A percentile compares a stretch with the other conserved stretches of the same genome.
These are phyloP conservation scores for Trichoderma arundinaceum DNA, from an alignment of 2,329 filamentous ascomycete genomes.

Conservation along the genomic window DNA sequence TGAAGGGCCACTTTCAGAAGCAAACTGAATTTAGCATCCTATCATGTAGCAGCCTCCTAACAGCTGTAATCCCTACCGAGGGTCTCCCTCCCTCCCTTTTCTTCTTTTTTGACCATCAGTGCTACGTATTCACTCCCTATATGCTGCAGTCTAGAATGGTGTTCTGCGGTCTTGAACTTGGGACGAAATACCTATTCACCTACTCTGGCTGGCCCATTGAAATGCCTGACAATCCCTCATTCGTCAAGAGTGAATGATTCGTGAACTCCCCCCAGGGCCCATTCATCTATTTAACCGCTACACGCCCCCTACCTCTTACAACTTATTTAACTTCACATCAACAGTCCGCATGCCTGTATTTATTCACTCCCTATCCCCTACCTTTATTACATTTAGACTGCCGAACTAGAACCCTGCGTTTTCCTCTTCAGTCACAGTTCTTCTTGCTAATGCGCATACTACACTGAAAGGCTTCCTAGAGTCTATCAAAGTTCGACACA, in stretches of 20 bases:
- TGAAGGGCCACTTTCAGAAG: conserved; percentile 10
- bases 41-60: neutral
- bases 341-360: neutral
- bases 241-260: conserved; percentile 9
- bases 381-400: neutral
- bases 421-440: neutral
- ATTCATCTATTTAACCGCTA: conserved; percentile 9
- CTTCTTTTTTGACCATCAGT: neutral
- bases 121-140: conserved; percentile 10
- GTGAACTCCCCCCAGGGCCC: neutral
- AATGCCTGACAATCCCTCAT: neutral
- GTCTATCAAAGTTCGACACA: neutral
- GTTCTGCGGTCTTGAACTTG: neutral
- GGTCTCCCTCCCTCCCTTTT: neutral
- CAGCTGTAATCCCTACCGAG: neutral
- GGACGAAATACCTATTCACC: conserved; percentile 22
- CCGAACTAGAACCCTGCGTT: conserved; percentile 16
- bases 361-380: neutral
- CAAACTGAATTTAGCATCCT: neutral
- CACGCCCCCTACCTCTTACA: neutral
- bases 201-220: neutral
- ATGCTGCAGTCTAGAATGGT: neutral
- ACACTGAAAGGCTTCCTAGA: neutral
- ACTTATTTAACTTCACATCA: neutral
- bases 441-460: conserved; percentile 3